Percentiles rank a stretch among this genome's conserved stretches.
Conservation (phyloP, 345 rosid genomes). For the Salix suchowensis region DNA sequence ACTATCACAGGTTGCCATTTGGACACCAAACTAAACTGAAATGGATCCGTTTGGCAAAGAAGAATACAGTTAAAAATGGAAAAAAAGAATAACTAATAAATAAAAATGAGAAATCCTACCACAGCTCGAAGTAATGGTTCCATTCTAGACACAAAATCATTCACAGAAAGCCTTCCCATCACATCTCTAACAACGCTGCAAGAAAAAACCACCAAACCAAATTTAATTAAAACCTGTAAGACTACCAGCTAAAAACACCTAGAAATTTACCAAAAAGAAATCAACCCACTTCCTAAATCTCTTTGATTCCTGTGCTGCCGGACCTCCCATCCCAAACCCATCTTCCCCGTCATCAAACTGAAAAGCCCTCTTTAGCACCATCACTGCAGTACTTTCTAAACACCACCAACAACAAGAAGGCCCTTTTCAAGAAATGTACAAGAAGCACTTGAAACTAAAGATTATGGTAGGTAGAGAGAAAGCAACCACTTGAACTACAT, state of each 20-base stretch:
- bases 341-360: conserved; percentile 27
- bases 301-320: conserved; percentile 22
- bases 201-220: background rate
- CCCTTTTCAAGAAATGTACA: background rate
- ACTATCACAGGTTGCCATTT: background rate
- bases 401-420: background rate
- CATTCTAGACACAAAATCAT: conserved; percentile 29
- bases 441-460: background rate
- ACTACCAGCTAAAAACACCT: background rate
- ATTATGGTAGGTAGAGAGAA: background rate
- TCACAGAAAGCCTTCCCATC: conserved; percentile 28
- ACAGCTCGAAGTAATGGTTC: conserved; percentile 45
- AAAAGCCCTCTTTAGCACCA: conserved; percentile 33
- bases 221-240: background rate
- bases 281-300: conserved; percentile 25
- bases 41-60: background rate
- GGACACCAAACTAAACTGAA: background rate
- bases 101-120: conserved; percentile 29
- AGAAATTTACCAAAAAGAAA: background rate
- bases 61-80: background rate
- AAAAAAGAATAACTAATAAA: background rate
- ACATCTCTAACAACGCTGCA: conserved; percentile 42
- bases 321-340: background rate
- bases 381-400: background rate
- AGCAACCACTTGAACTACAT: background rate